A percentile compares a stretch with the other conserved stretches of the same genome.
These are phyloP conservation scores for Schwanniomyces occidentalis DNA, from an alignment of 805 yeast species.

Conservation along the genomic window DNA sequence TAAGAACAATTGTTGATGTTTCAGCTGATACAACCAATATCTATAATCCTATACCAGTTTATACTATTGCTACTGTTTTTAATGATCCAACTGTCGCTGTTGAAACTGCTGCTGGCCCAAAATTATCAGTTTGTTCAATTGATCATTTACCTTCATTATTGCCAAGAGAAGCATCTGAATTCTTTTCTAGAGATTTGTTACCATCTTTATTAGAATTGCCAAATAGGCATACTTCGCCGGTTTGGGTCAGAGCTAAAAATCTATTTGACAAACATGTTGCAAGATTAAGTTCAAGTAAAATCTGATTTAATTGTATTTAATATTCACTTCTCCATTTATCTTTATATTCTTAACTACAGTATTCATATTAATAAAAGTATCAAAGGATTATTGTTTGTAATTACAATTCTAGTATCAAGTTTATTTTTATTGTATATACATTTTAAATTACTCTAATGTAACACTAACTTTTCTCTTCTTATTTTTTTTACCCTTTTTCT, in stretches of 20 bases:
- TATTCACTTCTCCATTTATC: background rate
- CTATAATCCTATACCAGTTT: conserved; percentile 96
- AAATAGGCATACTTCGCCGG: conserved; percentile 77
- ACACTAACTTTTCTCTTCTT: conserved; percentile 45
- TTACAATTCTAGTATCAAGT: background rate
- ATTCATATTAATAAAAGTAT: background rate
- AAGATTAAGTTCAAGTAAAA: conserved; percentile 46
- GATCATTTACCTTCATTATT: conserved; percentile 94
- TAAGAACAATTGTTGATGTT: conserved; percentile 93
- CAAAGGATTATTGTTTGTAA: background rate
- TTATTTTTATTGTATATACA: background rate
- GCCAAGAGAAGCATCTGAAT: conserved; percentile 97
- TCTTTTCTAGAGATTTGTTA: conserved; percentile 79
- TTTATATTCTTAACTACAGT: background rate
- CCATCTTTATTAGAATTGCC: conserved; percentile 88
- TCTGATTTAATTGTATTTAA: background rate
- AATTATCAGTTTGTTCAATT: conserved; percentile 87
- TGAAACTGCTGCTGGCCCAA: conserved; percentile 76
- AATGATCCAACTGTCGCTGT: conserved; percentile 88
- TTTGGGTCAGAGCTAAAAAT: conserved; percentile 87
- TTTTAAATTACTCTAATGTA: conserved; percentile 48
- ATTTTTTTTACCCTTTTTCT: conserved; percentile 39
- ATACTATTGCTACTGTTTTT: conserved; percentile 86
- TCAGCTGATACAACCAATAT: conserved; percentile 99
- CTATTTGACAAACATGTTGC: conserved; percentile 83